Percentiles rank a stretch among this genome's conserved stretches.
Evolutionary conservation across 2,329 filamentous ascomycete species (phyloP).

Genomic region (Tolypocladium amazonense): DNA sequence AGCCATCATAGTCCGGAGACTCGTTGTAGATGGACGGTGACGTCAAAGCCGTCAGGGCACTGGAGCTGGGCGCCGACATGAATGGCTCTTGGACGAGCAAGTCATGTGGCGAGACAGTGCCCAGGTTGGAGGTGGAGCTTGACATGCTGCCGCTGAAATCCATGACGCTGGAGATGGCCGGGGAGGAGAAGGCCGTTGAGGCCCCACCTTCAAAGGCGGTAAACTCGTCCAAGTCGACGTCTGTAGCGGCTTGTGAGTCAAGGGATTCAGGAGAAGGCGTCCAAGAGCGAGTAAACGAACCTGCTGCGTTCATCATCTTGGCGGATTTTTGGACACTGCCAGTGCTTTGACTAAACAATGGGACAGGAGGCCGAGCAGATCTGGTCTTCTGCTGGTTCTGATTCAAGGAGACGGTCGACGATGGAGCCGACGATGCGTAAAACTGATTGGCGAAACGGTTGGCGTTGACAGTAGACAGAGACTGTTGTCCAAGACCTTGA

Average conservation of each 20-base stretch:
- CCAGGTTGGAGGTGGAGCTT: slow-evolving; percentile 43
- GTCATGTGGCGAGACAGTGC: slow-evolving; percentile 78
- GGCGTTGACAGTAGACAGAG: slow-evolving; percentile 42
- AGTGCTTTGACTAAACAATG: slow-evolving; percentile 55
- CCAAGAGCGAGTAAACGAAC: slow-evolving; percentile 12
- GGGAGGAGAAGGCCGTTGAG: slow-evolving; percentile 42
- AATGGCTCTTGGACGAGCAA: slow-evolving; percentile 59
- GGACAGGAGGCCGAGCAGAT: slow-evolving; percentile 55
- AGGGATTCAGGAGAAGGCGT: not conserved
- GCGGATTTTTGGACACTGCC: slow-evolving; percentile 37
- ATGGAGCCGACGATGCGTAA: slow-evolving; percentile 57
- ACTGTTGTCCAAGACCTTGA: slow-evolving; percentile 44
- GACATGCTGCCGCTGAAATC: slow-evolving; percentile 37
- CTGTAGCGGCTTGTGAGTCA: slow-evolving; percentile 30
- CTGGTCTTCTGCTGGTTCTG: slow-evolving; percentile 30
- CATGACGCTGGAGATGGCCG: slow-evolving; percentile 38
- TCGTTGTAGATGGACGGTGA: slow-evolving; percentile 72
- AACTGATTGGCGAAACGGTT: slow-evolving; percentile 50
- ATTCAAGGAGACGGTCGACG: slow-evolving; percentile 47
- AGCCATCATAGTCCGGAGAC: slow-evolving; percentile 66
- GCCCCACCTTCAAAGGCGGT: slow-evolving; percentile 43
- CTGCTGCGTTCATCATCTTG: slow-evolving; percentile 35
- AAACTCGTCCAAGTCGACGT: slow-evolving; percentile 49
- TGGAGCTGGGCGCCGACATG: slow-evolving; percentile 70
- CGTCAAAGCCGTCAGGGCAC: slow-evolving; percentile 72